Evolutionary conservation across 345 rosid species (phyloP).

Genomic region (Salix exigua): DNA sequence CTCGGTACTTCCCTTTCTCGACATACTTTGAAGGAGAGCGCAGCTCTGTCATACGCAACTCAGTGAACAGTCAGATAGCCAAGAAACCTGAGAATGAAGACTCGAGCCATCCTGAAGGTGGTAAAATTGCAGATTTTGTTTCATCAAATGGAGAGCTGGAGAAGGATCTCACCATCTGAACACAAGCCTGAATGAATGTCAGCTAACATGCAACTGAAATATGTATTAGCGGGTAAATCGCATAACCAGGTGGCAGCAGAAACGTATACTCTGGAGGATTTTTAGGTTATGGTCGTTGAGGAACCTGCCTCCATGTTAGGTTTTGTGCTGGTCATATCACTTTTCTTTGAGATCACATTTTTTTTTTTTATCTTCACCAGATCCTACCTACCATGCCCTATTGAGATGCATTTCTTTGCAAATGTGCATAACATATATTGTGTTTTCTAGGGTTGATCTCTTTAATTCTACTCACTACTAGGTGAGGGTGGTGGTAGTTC

Average conservation of each 20-base stretch:
- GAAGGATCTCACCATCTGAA: slow-evolving; percentile 25
- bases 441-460: slow-evolving; percentile 25
- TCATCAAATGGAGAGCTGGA: slow-evolving; percentile 71
- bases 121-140: slow-evolving; percentile 34
- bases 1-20: slow-evolving; percentile 65
- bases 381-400: slow-evolving; percentile 12
- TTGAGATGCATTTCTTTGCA: slow-evolving; percentile 40
- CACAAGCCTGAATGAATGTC: neutral
- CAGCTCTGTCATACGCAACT: slow-evolving; percentile 55
- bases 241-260: slow-evolving; percentile 5
- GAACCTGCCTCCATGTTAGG: slow-evolving; percentile 4
- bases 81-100: slow-evolving; percentile 55
- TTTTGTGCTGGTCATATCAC: neutral
- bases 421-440: slow-evolving; percentile 49
- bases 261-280: neutral
- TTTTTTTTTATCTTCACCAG: slow-evolving; percentile 4
- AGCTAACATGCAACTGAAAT: slow-evolving; percentile 8
- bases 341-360: slow-evolving; percentile 8
- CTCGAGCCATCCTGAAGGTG: slow-evolving; percentile 34
- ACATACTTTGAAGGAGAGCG: slow-evolving; percentile 69
- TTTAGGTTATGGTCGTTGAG: slow-evolving; percentile 9
- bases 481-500: slow-evolving; percentile 20
- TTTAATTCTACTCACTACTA: slow-evolving; percentile 14
- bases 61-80: slow-evolving; percentile 39
- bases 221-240: slow-evolving; percentile 9